phyloP scores from a whole-genome alignment of 1,284 basidiomycete species.

The Cutaneotrichosporon sp. region DNA sequence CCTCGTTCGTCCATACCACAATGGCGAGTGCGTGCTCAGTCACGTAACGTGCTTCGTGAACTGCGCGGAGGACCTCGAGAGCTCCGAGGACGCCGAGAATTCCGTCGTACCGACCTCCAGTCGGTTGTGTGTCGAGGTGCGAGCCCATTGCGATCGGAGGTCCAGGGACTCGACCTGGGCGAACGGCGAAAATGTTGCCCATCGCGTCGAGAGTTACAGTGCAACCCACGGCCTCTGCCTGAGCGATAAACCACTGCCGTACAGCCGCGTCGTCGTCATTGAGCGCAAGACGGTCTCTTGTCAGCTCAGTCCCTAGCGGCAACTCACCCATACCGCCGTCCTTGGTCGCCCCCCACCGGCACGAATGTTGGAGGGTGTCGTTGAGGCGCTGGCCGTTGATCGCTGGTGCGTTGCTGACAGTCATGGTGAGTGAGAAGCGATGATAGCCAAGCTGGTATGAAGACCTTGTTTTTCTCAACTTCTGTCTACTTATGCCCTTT shows the following conservation, averaged over 20 bases:
- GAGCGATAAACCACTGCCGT: conserved; percentile 33
- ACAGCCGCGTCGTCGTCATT: conserved; percentile 33
- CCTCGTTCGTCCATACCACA: conserved; percentile 32
- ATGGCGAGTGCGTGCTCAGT: conserved; percentile 18
- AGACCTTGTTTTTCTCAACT: too few species aligned
- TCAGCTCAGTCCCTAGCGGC: too few species aligned
- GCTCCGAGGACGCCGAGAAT: conserved; percentile 30
- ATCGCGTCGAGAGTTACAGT: conserved; percentile 30
- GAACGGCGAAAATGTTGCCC: conserved; percentile 43
- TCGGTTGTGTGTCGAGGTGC: conserved; percentile 36
- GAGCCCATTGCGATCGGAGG: conserved; percentile 30
- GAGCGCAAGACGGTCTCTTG: conserved; percentile 23
- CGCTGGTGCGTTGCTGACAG: neutral
- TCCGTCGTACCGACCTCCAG: conserved; percentile 33
- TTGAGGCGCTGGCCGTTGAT: neutral
- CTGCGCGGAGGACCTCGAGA: conserved; percentile 21
- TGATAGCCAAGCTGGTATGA: too few species aligned
- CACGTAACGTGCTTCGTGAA: conserved; percentile 13
- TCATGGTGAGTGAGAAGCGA: neutral
- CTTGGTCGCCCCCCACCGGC: neutral
- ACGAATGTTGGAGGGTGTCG: neutral
- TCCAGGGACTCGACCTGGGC: conserved; percentile 15
- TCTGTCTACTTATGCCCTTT: too few species aligned
- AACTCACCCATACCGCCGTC: neutral
- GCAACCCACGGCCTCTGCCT: conserved; percentile 33